Evolutionary conservation across 2,329 filamentous ascomycete genomes (phyloP).

Genomic region (Cladosporium sp.): DNA sequence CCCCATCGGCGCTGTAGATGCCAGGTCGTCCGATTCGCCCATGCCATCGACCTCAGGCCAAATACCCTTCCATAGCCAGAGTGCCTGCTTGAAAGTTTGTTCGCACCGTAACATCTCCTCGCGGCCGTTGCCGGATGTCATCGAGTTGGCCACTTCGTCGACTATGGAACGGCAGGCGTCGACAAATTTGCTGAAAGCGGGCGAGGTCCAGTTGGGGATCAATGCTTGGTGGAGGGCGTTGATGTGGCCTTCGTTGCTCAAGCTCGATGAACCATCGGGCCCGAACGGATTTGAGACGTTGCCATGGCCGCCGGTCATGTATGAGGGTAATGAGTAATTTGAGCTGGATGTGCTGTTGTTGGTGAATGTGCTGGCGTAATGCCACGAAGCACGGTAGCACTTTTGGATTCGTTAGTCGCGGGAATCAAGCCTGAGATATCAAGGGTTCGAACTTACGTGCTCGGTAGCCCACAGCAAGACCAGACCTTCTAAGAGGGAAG

Average conservation of each 20-base stretch:
- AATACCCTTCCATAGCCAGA: conserved; percentile 50
- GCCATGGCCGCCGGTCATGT: conserved; percentile 25
- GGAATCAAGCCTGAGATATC: background rate
- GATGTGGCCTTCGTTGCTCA: conserved; percentile 45
- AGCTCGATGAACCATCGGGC: conserved; percentile 26
- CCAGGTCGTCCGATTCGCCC: conserved; percentile 46
- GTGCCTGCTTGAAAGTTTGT: conserved; percentile 49
- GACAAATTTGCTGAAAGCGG: conserved; percentile 52
- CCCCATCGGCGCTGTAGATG: conserved; percentile 15
- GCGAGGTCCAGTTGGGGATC: conserved; percentile 54
- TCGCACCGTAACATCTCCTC: conserved; percentile 51
- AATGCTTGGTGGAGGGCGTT: conserved; percentile 51
- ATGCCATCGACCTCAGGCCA: conserved; percentile 53
- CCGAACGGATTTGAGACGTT: background rate
- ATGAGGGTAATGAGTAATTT: conserved; percentile 35
- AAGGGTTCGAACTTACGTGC: conserved; percentile 44
- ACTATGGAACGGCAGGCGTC: conserved; percentile 51
- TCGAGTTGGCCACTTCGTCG: conserved; percentile 51
- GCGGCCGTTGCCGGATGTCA: conserved; percentile 48
- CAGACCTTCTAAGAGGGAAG: conserved; percentile 64
- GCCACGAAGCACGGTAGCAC: conserved; percentile 51
- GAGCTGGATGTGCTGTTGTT: conserved; percentile 28
- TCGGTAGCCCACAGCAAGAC: conserved; percentile 79
- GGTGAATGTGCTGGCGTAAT: conserved; percentile 48
- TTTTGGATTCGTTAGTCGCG: conserved; percentile 26